phyloP scores from a whole-genome alignment of 148 eudicot species.

The Camellia japonica region DNA sequence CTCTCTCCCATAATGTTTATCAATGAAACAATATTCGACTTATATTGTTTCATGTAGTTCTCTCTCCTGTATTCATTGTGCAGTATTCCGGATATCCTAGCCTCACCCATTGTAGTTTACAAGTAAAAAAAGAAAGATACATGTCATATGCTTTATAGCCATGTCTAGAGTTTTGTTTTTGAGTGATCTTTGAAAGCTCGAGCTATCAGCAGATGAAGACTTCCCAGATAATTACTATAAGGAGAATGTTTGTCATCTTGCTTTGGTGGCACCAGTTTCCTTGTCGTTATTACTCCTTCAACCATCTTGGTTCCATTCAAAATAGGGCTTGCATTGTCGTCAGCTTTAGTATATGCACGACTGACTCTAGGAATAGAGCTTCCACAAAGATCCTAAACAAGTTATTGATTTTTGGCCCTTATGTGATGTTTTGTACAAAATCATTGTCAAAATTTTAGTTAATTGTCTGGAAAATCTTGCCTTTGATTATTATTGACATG shows the following conservation, averaged over 20 bases:
- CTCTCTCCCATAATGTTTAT: too few relatives aligned
- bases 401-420: too few relatives aligned
- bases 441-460: too few relatives aligned
- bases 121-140: slow-evolving; percentile 17
- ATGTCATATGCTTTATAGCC: slow-evolving; percentile 96
- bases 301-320: slow-evolving; percentile 89
- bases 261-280: slow-evolving; percentile 83
- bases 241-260: slow-evolving; percentile 87
- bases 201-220: slow-evolving; percentile 86
- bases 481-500: too few relatives aligned
- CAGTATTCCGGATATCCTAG: not conserved
- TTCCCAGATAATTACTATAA: slow-evolving; percentile 73
- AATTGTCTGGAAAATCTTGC: too few relatives aligned
- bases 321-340: slow-evolving; percentile 79
- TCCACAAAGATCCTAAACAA: slow-evolving; percentile 26
- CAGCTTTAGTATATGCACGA: slow-evolving; percentile 69
- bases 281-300: slow-evolving; percentile 91
- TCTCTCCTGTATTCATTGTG: not conserved
- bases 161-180: slow-evolving; percentile 94
- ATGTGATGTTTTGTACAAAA: too few relatives aligned
- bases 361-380: slow-evolving; percentile 76
- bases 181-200: slow-evolving; percentile 85
- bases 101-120: not conserved
- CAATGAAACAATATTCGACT: too few relatives aligned
- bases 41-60: too few relatives aligned